These are phyloP conservation scores for Sphenostylis stenocarpa DNA, from an alignment of 306 rosid genomes.

Conservation along the genomic window DNA sequence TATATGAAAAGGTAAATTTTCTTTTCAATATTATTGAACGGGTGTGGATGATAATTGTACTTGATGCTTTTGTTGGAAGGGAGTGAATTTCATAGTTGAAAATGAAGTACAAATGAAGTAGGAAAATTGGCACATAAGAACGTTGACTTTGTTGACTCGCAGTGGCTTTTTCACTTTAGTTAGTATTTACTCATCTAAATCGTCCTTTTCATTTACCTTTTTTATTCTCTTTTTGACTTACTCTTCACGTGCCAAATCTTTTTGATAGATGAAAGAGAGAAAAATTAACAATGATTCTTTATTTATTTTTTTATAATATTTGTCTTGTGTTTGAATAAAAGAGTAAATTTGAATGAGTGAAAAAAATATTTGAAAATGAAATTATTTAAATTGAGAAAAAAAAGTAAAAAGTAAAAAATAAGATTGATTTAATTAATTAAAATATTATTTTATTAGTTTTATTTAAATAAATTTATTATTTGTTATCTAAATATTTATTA, in stretches of 20 bases:
- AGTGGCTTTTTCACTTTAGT: neutral
- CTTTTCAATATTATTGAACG: neutral
- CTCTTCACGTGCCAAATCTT: constrained; percentile 29
- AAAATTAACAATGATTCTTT: neutral
- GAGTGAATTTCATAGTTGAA: constrained; percentile 26
- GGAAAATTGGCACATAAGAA: constrained; percentile 24
- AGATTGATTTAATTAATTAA: too few relatives aligned
- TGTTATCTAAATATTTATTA: too few relatives aligned
- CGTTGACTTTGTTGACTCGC: constrained; percentile 39
- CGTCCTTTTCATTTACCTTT: neutral
- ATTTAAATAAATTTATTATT: too few relatives aligned
- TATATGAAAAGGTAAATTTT: neutral
- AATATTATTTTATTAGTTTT: too few relatives aligned
- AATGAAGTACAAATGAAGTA: constrained; percentile 41
- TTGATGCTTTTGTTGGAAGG: neutral
- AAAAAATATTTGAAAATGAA: too few relatives aligned
- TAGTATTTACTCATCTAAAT: neutral
- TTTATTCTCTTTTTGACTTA: constrained; percentile 32
- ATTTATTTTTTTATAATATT: too few relatives aligned
- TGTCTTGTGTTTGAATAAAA: too few relatives aligned
- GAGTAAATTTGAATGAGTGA: too few relatives aligned
- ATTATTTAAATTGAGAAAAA: too few relatives aligned
- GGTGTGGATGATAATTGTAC: constrained; percentile 32
- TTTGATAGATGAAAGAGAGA: neutral
- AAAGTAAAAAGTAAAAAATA: too few relatives aligned